Percentiles rank a stretch among this genome's conserved stretches.
Conservation (phyloP, 768 basidiomycete genomes). For the Russula ochroleuca region DNA sequence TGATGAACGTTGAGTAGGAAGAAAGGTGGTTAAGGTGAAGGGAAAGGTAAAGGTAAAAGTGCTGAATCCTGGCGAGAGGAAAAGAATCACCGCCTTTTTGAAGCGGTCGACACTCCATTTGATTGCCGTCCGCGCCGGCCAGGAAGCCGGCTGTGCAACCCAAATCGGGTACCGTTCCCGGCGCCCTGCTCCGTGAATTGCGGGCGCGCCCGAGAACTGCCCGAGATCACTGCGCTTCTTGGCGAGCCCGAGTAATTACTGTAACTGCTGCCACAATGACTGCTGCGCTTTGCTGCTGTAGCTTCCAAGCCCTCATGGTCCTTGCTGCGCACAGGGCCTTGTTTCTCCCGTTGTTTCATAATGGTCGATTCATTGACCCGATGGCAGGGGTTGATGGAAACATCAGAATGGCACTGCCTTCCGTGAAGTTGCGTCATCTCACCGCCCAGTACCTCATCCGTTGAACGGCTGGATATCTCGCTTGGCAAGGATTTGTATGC, state of each 20-base stretch:
- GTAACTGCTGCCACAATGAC: background rate
- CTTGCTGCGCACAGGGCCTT: constrained; percentile 3
- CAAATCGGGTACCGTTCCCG: constrained; percentile 4
- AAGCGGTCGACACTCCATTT: background rate
- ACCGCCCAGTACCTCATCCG: background rate
- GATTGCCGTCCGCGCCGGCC: constrained; percentile 5
- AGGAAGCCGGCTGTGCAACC: background rate
- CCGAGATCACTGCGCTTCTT: constrained; percentile 10
- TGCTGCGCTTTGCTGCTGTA: no score
- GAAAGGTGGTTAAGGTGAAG: background rate
- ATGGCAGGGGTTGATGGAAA: background rate
- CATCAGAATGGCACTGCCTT: background rate
- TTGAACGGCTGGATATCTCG: background rate
- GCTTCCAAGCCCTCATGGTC: background rate
- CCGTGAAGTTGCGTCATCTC: background rate
- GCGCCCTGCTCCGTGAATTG: background rate
- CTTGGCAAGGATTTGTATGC: background rate
- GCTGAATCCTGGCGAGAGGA: background rate
- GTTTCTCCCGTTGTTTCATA: background rate
- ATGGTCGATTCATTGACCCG: constrained; percentile 1
- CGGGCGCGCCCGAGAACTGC: background rate
- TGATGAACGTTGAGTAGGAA: constrained; percentile 23
- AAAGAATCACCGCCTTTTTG: background rate
- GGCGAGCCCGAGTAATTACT: background rate
- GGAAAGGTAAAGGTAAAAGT: constrained; percentile 2